These are phyloP conservation scores for Oenanthe javanica DNA, from an alignment of 140 eudicot species.

Conservation along the genomic window DNA sequence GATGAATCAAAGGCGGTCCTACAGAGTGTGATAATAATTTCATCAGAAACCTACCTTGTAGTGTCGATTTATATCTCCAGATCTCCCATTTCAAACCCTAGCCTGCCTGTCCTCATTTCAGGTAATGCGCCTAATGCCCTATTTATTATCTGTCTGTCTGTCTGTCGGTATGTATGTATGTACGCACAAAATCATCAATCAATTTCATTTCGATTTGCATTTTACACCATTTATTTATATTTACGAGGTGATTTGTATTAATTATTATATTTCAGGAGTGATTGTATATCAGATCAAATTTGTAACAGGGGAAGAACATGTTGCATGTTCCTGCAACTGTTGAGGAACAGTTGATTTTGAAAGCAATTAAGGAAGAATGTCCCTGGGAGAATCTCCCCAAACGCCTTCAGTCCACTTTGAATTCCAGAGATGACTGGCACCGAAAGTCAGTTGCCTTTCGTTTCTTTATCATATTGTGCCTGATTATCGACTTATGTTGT, in stretches of 20 bases:
- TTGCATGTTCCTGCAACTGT: constrained; percentile 62
- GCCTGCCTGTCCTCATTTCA: too few species aligned
- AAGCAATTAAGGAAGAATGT: constrained; percentile 90
- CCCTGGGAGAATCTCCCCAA: constrained; percentile 89
- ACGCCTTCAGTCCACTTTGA: constrained; percentile 72
- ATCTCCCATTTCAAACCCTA: too few species aligned
- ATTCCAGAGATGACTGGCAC: constrained; percentile 96
- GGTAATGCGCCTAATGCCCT: too few species aligned
- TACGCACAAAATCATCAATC: background rate
- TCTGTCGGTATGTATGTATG: background rate
- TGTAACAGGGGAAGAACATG: constrained; percentile 36
- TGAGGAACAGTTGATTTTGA: constrained; percentile 81
- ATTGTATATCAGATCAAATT: too few species aligned
- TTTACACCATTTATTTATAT: too few species aligned
- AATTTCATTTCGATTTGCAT: background rate
- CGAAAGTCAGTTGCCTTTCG: constrained; percentile 40
- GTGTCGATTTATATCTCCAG: too few species aligned
- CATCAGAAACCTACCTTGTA: too few species aligned
- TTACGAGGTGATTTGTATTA: background rate
- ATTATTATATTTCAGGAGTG: background rate
- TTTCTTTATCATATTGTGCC: background rate
- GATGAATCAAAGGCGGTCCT: too few species aligned
- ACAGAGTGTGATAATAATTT: too few species aligned
- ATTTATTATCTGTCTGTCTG: too few species aligned
- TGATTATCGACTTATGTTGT: background rate